Evolutionary conservation across 2,329 filamentous ascomycete genomes (phyloP), one percentile per base, ranked within the genome.

Genomic region (Ilyonectria robusta): DNA sequence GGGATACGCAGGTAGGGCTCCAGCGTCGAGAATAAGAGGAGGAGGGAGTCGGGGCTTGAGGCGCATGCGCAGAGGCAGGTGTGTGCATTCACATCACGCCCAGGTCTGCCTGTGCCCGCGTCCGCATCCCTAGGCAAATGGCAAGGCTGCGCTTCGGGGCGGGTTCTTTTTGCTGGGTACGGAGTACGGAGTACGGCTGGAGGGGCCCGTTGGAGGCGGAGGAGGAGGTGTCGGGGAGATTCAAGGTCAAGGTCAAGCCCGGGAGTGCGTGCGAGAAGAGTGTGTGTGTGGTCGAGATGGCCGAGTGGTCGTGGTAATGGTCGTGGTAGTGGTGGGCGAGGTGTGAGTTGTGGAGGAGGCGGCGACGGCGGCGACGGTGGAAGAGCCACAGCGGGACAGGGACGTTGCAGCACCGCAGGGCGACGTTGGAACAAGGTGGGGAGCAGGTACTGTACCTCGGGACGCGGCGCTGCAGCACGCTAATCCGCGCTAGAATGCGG

Each of bases 11-110:
- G 19, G 62, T 21, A 51, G 37, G 35, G 40, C 48, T 29, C 47
- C 47, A 42, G 40, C 26, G 26, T 42, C 17, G 15, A n/a, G 42
- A 37, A 29, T 21, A 60, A 50, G 17, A 51, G 50, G 50, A 42
- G 26, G 51, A 50, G 50, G 35, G 33, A 65, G 51, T 50, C 50
- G 46, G 62, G 29, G 29, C 21, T 55, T 54, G 48, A 65, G 56
- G 62, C 56, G 56, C 62, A 65, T 65, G 62, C 56, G 51, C 55
- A 55, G 17, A 53, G 50, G 55, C 42, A 65, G 62, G 62, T 60
- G 62, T 65, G 57, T 57, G 57, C 57, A 61, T 65, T 65, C 63
- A 61, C 63, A 65, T 65, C 63, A 65, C 63, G 63, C 57, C 57
- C 53, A 53, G 51, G 44, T 50, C 48, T 44, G 42, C 42, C 33